Evolutionary conservation across 352 stramenopile genomes (phyloP).

Genomic region (Globisporangium mamillatum): DNA sequence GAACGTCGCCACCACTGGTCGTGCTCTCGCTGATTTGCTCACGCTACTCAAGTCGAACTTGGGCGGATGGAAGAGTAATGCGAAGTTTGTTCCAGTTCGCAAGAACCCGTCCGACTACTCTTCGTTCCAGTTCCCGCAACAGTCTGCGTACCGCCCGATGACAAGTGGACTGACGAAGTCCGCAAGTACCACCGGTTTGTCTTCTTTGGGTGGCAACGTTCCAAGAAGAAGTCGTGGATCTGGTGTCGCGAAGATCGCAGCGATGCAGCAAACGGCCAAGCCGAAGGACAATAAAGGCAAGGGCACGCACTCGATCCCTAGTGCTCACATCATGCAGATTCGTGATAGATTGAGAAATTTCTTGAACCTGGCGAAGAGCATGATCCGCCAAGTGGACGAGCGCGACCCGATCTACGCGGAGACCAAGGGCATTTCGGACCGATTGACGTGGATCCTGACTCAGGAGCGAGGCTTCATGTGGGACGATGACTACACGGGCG

Average conservation of each 20-base stretch:
- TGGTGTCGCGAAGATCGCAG: slow-evolving; percentile 76
- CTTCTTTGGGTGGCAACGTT: slow-evolving; percentile 66
- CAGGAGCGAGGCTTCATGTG: slow-evolving; percentile 98
- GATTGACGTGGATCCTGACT: slow-evolving; percentile 95
- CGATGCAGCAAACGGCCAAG: slow-evolving; percentile 75
- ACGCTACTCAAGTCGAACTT: slow-evolving; percentile 68
- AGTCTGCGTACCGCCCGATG: slow-evolving; percentile 38
- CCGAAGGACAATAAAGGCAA: slow-evolving; percentile 55
- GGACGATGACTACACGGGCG: slow-evolving; percentile 96
- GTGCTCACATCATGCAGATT: slow-evolving; percentile 86
- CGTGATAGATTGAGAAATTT: slow-evolving; percentile 95
- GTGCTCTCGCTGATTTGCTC: slow-evolving; percentile 69
- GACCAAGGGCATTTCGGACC: slow-evolving; percentile 90
- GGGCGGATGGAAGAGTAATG: slow-evolving; percentile 67
- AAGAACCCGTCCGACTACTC: slow-evolving; percentile 84
- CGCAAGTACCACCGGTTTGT: slow-evolving; percentile 83
- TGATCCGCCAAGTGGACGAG: slow-evolving; percentile 75
- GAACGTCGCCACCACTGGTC: slow-evolving; percentile 61
- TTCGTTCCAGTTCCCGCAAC: slow-evolving; percentile 79
- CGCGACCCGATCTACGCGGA: slow-evolving; percentile 79
- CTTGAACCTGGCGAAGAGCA: slow-evolving; percentile 90
- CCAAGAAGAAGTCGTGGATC: slow-evolving; percentile 78
- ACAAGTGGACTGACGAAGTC: slow-evolving; percentile 77
- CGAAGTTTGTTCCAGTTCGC: slow-evolving; percentile 79
- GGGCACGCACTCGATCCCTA: slow-evolving; percentile 69